Base-by-base conservation (phyloP, 805 yeast species). In the Nakazawaea sp. region DNA sequence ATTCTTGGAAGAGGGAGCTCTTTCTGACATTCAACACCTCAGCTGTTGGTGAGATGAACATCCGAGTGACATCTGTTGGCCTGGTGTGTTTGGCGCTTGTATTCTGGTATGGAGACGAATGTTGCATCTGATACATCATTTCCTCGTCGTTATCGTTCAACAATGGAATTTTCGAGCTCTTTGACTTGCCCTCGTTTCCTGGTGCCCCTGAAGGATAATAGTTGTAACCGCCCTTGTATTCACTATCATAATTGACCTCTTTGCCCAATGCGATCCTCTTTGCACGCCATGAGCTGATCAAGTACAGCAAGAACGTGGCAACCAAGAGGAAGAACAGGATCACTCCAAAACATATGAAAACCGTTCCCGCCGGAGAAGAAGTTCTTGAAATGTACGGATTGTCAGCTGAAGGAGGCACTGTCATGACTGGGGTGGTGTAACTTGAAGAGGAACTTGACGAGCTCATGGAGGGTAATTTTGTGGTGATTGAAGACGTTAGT, bases 1-100 rank as follows among this genome's bases (percentile, higher is more conserved):
- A 21, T 7, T 28, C 12, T 18, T 12, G 16, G 15, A 25, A 19
- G 11, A 15, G 4, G 16, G 30, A 15, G 21, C 13, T 30, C 16
- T 30, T 30, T 23, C 33, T 28, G 9, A 30, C 32, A 12, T 39
- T 30, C 23, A 78, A 71, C 13, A 79, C 81, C 49, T 82, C 87
- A 13, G 78, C 79, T 1, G 94, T 85, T 24, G 95, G 95, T 3
- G 92, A 83, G 36, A 83, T 73, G 56, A 81, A 85, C 71, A 80
- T 66, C 36, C 53, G 62, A 27, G 72, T 66, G 46, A 62, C 56
- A 43, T 67, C 73, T 2, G 40, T 32, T 8, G 34, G 27, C 17
- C 20, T 35, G 13, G 16, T 16, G 15, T 25, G n/a, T n/a, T n/a
- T n/a, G n/a, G n/a, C n/a, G n/a, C n/a, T n/a, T n/a, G n/a, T n/a